Base-by-base conservation (phyloP, 2,329 filamentous ascomycete species). In the Pseudocercospora pini-densiflorae region DNA sequence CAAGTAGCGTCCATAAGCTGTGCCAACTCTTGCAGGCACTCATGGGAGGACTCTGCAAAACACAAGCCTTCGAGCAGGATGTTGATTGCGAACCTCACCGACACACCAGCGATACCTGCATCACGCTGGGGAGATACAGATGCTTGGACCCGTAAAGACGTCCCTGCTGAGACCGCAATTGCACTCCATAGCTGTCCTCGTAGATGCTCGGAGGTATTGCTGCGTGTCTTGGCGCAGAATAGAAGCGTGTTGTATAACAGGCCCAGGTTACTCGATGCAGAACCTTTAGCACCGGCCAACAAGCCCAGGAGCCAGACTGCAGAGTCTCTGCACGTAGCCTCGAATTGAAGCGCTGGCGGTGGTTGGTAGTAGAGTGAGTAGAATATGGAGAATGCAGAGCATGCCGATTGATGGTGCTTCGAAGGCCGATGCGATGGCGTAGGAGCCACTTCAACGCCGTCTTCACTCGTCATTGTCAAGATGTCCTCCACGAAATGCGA, bases 41-140 rank as follows among this genome's bases (percentile, higher is more conserved):
- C 45, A 1, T 63, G 29, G 24, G 54, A 57, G 3, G 27, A 59
- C 40, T 64, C 24, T 9, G 59, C 43, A n/a, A 63, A 57, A 10
- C 78, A 77, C 57, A 91, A 76, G 19, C 91, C 88, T 70, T 84
- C 81, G 72, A 89, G 85, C 2, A 97, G 82, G 36, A 96, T 85
- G 19, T 86, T 89, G 16, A 89, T 84, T 24, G 91, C 81, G 60
- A 90, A 87, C 8, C 90, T 88, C 70, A 92, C 93, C 36, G 65
- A 58, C 23, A 65, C 57, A 21, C 70, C 70, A 62, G 69, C 65
- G 29, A 68, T 57, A 24, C 55, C 31, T 9, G 64, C 58, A 59
- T 71, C 69, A 12, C 63, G 66, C 29, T 66, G 61, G 7, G 62
- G 60, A 61, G 61, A 57, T 7, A 49, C 47, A 6, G 66, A 59